These are phyloP conservation scores for Aulographum hederae DNA, from an alignment of 2,329 filamentous ascomycete species.

Conservation along the genomic window DNA sequence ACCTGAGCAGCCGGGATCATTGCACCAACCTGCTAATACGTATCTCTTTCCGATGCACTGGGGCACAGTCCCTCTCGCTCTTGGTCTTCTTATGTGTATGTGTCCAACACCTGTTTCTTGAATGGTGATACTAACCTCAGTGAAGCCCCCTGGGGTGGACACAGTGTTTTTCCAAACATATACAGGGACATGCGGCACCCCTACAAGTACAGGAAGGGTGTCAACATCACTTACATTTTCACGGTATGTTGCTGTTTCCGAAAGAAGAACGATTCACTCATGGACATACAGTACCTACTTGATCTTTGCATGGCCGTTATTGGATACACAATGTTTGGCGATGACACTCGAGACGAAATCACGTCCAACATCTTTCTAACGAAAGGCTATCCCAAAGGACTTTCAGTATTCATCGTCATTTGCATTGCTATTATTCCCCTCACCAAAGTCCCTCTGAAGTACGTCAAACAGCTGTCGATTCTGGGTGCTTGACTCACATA, in stretches of 20 bases:
- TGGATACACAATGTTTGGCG: conserved; percentile 88
- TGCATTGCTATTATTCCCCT: conserved; percentile 87
- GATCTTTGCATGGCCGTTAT: conserved; percentile 68
- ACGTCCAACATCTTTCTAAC: conserved; percentile 74
- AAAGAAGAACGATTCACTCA: no score
- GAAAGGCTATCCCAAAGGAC: conserved; percentile 49
- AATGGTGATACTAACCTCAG: conserved; percentile 4
- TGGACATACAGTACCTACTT: conserved; percentile 47
- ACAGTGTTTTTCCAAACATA: conserved; percentile 69
- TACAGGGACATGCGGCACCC: conserved; percentile 67
- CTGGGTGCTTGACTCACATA: conserved; percentile 5
- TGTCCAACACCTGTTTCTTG: conserved; percentile 4
- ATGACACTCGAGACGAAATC: conserved; percentile 71
- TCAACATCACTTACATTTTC: conserved; percentile 69
- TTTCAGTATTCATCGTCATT: conserved; percentile 65
- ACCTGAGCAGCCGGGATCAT: conserved; percentile 57
- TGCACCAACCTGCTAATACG: conserved; percentile 62
- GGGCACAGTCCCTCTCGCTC: conserved; percentile 70
- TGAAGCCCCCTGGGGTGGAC: conserved; percentile 47
- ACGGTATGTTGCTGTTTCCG: conserved; percentile 51
- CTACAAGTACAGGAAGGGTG: conserved; percentile 56
- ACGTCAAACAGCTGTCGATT: conserved; percentile 9
- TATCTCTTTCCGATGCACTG: conserved; percentile 74
- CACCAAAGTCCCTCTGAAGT: conserved; percentile 83
- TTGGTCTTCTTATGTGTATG: conserved; percentile 70